Evolutionary conservation across 495 filamentous ascomycete genomes (phyloP), one percentile per base, ranked within the genome.

Genomic region (Tuber indicum): DNA sequence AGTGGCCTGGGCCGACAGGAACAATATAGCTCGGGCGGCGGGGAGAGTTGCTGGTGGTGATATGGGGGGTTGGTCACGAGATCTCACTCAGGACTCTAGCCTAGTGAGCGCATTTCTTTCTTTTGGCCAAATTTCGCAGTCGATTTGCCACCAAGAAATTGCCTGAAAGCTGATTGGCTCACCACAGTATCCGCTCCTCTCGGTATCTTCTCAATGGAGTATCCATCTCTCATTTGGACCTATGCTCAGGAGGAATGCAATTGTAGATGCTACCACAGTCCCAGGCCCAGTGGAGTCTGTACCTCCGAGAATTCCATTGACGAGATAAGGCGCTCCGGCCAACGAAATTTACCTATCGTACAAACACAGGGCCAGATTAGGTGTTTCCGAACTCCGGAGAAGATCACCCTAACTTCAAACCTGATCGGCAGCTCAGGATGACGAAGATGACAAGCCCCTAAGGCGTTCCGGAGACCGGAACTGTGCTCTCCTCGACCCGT

Each of bases 361-460:
- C 16, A 66, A 66, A 1, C 58, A 12, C 7, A 36, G 16, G 26
- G 17, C 58, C 58, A 3, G 36, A 66, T 66, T 66, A 36, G 58
- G 58, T 36, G 58, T 66, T 66, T 66, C 58, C 58, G 58, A 66
- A 36, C 58, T 66, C 58, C 58, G 58, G 58, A 36, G 26, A 32
- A 66, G 58, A 7, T 36, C 6, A 17, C 58, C 58, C 26, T 66
- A 1, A 17, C 58, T 17, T 66, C n/a, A 36, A 32, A 36, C 5
- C 23, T 4, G 23, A 62, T 62, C 10, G 5, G n/a, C 32, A 4
- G n/a, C n/a, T 7, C n/a, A 0, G 52, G 16, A 62, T 62, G 4
- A 26, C 26, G 58, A 66, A 36, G 3, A 14, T 26, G 26, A 36
- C 58, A 19, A 14, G 32, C 36, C 26, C 6, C 26, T 66, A n/a